Evolutionary conservation across 495 filamentous ascomycete genomes (phyloP).

Genomic region (Talaromyces nanjingensis): DNA sequence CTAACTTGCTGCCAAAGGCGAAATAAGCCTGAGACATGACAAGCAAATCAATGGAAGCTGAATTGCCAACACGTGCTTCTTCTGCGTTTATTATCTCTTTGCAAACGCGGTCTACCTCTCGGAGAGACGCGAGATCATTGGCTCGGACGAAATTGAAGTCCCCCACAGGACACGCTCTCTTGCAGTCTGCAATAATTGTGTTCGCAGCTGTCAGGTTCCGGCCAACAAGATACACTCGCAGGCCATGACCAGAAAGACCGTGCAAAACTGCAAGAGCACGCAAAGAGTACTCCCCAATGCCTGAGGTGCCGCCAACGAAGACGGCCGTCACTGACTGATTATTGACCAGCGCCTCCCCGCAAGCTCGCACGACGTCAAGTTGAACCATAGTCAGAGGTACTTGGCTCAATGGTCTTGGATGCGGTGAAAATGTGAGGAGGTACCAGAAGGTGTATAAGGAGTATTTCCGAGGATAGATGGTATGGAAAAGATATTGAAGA

Average conservation of each 20-base stretch:
- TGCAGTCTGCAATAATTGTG: slow-evolving; percentile 15
- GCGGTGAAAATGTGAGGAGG: not conserved
- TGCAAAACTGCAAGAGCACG: slow-evolving; percentile 13
- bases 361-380: slow-evolving; percentile 10
- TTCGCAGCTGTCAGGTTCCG: slow-evolving; percentile 14
- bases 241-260: not conserved
- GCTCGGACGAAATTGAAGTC: slow-evolving; percentile 19
- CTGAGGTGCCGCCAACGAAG: slow-evolving; percentile 17
- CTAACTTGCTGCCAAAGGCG: slow-evolving; percentile 1
- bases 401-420: not conserved
- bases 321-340: slow-evolving; percentile 14
- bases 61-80: not conserved
- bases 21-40: slow-evolving; percentile 20
- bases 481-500: not conserved
- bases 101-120: slow-evolving; percentile 23
- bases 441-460: not conserved
- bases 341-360: slow-evolving; percentile 9
- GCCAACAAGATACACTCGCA: slow-evolving; percentile 16
- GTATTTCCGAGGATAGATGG: not conserved
- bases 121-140: slow-evolving; percentile 17
- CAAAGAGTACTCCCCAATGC: slow-evolving; percentile 15
- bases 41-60: slow-evolving; percentile 18
- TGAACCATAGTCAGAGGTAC: not conserved
- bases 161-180: not conserved
- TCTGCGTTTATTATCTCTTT: slow-evolving; percentile 16